phyloP scores from a whole-genome alignment of 306 rosid species.

The Acacia acuminata region DNA sequence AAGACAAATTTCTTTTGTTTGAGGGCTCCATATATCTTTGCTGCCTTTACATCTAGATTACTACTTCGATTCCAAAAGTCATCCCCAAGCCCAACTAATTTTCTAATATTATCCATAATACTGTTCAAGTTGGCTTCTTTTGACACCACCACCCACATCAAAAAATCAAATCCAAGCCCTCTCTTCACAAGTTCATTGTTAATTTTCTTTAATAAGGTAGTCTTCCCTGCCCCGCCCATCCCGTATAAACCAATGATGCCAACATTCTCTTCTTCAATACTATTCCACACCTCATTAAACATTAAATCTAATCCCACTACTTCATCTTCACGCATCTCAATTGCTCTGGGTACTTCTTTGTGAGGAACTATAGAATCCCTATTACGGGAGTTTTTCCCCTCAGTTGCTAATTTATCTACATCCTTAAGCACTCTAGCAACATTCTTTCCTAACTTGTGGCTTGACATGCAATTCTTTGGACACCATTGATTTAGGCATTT shows the following conservation, averaged over 20 bases:
- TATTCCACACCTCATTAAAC: neutral
- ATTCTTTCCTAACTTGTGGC: neutral
- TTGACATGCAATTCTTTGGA: neutral
- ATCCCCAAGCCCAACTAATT: neutral
- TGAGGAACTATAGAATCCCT: neutral
- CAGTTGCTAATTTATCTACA: neutral
- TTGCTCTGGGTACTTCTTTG: no score
- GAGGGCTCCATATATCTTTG: neutral
- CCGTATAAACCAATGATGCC: constrained; percentile 29
- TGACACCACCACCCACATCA: no score
- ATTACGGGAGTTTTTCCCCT: neutral
- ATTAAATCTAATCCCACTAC: neutral
- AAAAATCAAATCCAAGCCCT: no score
- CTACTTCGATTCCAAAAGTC: neutral
- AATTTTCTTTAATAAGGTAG: neutral
- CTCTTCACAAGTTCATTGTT: no score
- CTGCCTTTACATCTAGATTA: neutral
- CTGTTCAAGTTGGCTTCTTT: neutral
- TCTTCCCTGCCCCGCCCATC: constrained; percentile 3
- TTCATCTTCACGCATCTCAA: neutral
- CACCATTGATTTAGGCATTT: neutral
- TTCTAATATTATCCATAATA: constrained; percentile 23
- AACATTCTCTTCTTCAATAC: neutral
- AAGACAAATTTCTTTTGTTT: no score
- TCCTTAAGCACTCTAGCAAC: neutral